Evolutionary conservation across 2,329 filamentous ascomycete genomes (phyloP), one percentile per base, ranked within the genome.

Genomic region (Colletotrichum scovillei): DNA sequence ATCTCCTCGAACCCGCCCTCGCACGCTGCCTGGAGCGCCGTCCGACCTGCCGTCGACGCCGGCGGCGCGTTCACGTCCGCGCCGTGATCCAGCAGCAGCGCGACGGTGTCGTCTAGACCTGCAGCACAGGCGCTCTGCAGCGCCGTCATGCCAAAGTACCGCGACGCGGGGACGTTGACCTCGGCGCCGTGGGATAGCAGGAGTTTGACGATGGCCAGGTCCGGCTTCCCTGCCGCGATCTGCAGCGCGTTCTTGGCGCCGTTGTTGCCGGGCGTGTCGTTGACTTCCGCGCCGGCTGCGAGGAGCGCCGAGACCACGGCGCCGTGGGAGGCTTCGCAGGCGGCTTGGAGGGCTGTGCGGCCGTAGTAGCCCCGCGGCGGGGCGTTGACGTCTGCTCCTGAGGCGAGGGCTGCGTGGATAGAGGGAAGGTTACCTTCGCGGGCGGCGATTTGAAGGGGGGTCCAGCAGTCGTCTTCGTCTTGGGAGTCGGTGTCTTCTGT

Each of bases 221-320:
- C 72, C 6, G 79, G 79, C 4, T 63, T 73, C 3, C 78, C 69
- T 24, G 77, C 87, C 79, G 80, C 83, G 72, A 76, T 77, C 79
- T 76, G 86, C 78, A 81, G 83, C 75, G 78, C 84, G 79, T 75
- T 88, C 75, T 57, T 56, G 32, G 67, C 82, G 82, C 75, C 81
- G 78, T 78, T 81, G 46, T 80, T 81, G 9, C 80, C 78, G 62
- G 77, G 80, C 69, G 76, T 79, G 72, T 80, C 80, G 64, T 84
- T 77, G 24, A 82, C 78, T 28, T 80, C 76, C 3, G 81, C 82
- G 1, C 80, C 81, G 9, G 77, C 77, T 4, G 72, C 75, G 2
- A 85, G 73, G 5, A 85, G 76, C 1, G 75, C 57, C 32, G 72
- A 59, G 12, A 78, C 79, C 9, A 81, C 77, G 1, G 76, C 76